Percentiles rank a stretch among this genome's conserved stretches.
Evolutionary conservation across 2,329 filamentous ascomycete genomes (phyloP).

Genomic region (Colletotrichum zoysiae): DNA sequence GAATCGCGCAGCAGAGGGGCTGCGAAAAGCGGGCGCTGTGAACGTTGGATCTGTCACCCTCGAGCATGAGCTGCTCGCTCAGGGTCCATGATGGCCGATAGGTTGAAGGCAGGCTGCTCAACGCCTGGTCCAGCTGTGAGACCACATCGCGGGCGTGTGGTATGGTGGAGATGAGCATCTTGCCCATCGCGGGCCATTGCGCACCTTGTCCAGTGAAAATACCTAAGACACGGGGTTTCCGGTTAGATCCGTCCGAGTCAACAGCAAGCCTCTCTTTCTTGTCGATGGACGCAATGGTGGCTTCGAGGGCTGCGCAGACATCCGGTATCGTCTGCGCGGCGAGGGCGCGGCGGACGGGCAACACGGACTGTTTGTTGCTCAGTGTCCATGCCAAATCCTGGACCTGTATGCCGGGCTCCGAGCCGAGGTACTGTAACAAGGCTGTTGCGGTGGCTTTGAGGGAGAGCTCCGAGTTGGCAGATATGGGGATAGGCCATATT

Average conservation of each 20-base stretch:
- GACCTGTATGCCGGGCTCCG: not conserved
- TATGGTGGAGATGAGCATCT: not conserved
- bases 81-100: not conserved
- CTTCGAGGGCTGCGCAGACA: not conserved
- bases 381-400: not conserved
- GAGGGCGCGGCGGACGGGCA: not conserved
- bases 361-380: not conserved
- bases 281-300: not conserved
- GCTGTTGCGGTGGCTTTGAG: not conserved
- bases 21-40: not conserved
- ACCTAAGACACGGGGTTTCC: not conserved
- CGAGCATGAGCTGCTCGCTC: not conserved
- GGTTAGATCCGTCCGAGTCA: accelerated
- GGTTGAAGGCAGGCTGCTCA: not conserved
- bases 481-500: not conserved
- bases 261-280: not conserved
- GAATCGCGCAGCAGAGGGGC: not conserved
- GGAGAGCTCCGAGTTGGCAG: not conserved
- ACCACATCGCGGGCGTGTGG: not conserved
- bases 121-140: not conserved
- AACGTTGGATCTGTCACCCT: not conserved
- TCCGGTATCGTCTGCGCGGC: not conserved
- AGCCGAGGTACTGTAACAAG: not conserved
- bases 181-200: not conserved
- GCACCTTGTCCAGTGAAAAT: not conserved